A percentile compares a stretch with the other conserved stretches of the same genome.
Conservation (phyloP, 768 basidiomycete species). For the Phlegmacium glaucopus region DNA sequence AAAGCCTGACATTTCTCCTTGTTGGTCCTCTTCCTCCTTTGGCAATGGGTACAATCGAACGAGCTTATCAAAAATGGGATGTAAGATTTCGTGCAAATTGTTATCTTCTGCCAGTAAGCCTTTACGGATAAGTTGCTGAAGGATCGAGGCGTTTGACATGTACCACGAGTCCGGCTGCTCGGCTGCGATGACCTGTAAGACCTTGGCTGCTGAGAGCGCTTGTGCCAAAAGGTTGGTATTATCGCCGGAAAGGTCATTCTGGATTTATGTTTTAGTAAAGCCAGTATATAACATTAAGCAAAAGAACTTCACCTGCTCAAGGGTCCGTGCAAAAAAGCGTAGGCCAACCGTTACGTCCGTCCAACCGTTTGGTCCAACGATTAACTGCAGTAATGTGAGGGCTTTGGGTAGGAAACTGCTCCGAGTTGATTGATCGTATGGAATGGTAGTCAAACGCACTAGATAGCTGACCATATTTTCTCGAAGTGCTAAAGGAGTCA, state of each 20-base stretch:
- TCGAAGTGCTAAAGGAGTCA: conserved; percentile 73
- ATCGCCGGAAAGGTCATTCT: conserved; percentile 76
- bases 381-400: conserved; percentile 63
- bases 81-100: conserved; percentile 74
- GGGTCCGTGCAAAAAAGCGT: conserved; percentile 80
- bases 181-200: conserved; percentile 79
- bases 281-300: neutral
- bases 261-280: conserved; percentile 4
- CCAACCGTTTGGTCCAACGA: conserved; percentile 85
- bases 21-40: conserved; percentile 75
- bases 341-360: conserved; percentile 89
- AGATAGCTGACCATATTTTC: conserved; percentile 95
- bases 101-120: conserved; percentile 80
- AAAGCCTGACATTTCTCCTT: conserved; percentile 70
- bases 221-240: conserved; percentile 51
- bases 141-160: conserved; percentile 57
- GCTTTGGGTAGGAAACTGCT: conserved; percentile 58
- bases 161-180: conserved; percentile 88
- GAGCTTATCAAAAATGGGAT: conserved; percentile 80
- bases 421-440: conserved; percentile 49
- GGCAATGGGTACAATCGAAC: conserved; percentile 74
- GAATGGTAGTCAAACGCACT: conserved; percentile 80
- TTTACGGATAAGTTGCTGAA: conserved; percentile 85
- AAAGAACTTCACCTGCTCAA: conserved; percentile 63
- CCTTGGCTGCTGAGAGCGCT: conserved; percentile 81